Base-by-base conservation (phyloP, 1,139 yeast species). In the Pichia sp. region DNA sequence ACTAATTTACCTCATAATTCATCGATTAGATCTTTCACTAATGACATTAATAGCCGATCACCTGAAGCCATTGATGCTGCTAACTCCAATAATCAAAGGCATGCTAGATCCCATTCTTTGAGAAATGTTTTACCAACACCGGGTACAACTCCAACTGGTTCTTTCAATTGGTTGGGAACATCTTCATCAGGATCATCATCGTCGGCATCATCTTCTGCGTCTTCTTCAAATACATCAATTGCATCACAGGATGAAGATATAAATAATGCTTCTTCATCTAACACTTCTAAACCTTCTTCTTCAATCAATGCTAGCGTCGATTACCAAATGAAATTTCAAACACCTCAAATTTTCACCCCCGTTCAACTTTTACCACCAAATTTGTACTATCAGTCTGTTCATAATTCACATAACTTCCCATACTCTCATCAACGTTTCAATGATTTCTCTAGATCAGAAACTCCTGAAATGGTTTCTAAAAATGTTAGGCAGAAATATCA, bases 61-160 rank as follows among this genome's bases (percentile, higher is more conserved):
- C 50, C 38, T 24, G 45, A 38, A 35, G 45, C 36, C 22, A 49
- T 44, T 32, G 32, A 38, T n/a, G 32, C 12, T n/a, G n/a, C 21
- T 17, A 9, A 17, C 11, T 11, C 20, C 18, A 30, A n/a, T 10
- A n/a, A n/a, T 12, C 45, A 41, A 28, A 44, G 42, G 17, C 46
- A 44, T 34, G 46, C 56, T n/a, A 48, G 55, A 43, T 44, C 60
- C 4, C 52, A 48, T 34, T 52, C 58, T 5, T 39, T 40, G n/a
- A 43, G 40, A 36, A 38, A 38, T 23, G 31, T 40, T n/a, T 34
- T 48, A 20, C 52, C 53, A 24, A 56, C 62, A 18, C 62, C 62
- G 5, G 60, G 60, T 38, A 52, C 57, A 22, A 58, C 60, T 8
- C 59, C 56, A 19, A 50, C 50, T 14, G 40, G 47, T 9, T 39